phyloP scores from a whole-genome alignment of 345 rosid species.

The Acer negundo region DNA sequence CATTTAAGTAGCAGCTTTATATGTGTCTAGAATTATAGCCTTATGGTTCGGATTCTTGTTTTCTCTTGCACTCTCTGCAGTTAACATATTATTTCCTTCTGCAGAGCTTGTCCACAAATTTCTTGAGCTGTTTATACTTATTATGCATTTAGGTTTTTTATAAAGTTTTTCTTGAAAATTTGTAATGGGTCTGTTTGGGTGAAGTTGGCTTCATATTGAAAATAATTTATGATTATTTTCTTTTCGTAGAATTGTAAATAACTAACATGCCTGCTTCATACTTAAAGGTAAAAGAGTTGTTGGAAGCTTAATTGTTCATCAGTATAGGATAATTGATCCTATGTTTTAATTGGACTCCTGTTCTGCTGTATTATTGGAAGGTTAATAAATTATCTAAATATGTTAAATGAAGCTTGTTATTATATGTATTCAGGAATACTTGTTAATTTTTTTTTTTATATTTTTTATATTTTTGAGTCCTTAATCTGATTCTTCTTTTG shows the following conservation, averaged over 20 bases:
- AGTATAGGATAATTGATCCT: background rate
- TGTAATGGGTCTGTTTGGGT: background rate
- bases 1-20: background rate
- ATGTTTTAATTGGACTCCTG: background rate
- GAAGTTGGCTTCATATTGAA: background rate
- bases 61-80: background rate
- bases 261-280: background rate
- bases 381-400: background rate
- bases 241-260: background rate
- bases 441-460: background rate
- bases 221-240: background rate
- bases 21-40: background rate
- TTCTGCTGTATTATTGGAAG: background rate
- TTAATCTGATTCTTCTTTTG: background rate
- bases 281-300: background rate
- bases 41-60: background rate
- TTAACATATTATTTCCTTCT: background rate
- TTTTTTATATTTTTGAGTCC: background rate
- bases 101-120: background rate
- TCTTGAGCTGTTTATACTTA: constrained; percentile 3
- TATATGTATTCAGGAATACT: background rate
- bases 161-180: background rate
- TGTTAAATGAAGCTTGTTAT: background rate
- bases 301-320: background rate
- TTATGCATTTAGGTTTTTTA: background rate